These are phyloP conservation scores for Talaromyces ruber DNA, from an alignment of 495 filamentous ascomycete species.

Conservation along the genomic window DNA sequence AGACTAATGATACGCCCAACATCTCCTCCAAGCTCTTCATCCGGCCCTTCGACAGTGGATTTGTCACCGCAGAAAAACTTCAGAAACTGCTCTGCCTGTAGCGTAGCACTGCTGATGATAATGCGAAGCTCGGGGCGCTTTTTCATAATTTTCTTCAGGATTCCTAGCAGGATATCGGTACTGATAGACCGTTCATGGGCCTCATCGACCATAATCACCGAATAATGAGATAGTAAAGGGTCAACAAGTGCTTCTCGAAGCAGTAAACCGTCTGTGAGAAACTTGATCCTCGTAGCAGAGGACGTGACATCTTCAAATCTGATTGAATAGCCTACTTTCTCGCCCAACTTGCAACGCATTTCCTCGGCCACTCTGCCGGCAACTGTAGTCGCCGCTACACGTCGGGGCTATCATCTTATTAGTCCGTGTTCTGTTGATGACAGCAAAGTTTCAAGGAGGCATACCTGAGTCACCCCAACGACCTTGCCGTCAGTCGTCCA, in stretches of 20 bases:
- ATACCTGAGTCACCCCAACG: conserved; percentile 88
- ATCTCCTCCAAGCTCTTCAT: conserved; percentile 30
- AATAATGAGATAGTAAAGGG: conserved; percentile 85
- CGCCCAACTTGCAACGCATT: conserved; percentile 80
- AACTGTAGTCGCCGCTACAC: conserved; percentile 89
- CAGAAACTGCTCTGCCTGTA: conserved; percentile 86
- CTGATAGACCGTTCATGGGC: conserved; percentile 94
- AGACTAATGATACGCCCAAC: conserved; percentile 75
- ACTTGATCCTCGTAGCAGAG: conserved; percentile 82
- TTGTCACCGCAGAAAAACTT: conserved; percentile 63
- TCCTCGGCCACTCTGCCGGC: conserved; percentile 89
- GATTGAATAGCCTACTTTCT: conserved; percentile 95
- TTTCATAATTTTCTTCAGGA: conserved; percentile 90
- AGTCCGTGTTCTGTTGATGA: neutral
- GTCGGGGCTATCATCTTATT: conserved; percentile 54
- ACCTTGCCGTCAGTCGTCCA: conserved; percentile 79
- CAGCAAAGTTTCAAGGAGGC: neutral
- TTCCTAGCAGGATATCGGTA: conserved; percentile 84
- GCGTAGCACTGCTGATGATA: conserved; percentile 86
- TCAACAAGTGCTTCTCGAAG: conserved; percentile 92
- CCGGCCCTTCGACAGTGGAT: conserved; percentile 23
- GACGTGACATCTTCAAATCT: conserved; percentile 96
- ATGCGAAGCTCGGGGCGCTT: conserved; percentile 77
- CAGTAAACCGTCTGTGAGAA: conserved; percentile 90
- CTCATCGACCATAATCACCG: conserved; percentile 97